Percentiles rank a stretch among this genome's conserved stretches.
Evolutionary conservation across 331 rosid species (phyloP).

Genomic region (Arachis monticola): DNA sequence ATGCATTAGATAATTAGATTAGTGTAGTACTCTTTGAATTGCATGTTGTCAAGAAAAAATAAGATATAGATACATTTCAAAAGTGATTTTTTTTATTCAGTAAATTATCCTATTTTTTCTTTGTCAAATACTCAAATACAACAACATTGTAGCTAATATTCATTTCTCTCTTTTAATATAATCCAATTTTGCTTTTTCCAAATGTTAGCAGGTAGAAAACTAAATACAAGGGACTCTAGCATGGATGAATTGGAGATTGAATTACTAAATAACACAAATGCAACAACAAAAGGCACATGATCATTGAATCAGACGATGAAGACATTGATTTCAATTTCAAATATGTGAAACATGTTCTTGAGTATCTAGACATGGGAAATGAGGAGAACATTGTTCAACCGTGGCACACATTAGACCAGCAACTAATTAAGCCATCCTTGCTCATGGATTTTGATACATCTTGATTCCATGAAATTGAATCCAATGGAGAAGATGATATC

Average conservation of each 20-base stretch:
- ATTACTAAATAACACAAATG: constrained; percentile 19
- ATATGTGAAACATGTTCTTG: constrained; percentile 64
- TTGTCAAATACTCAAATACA: too few species aligned
- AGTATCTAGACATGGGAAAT: constrained; percentile 56
- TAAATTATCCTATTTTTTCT: too few species aligned
- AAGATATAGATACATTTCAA: not conserved
- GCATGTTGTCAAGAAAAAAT: not conserved
- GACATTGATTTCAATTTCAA: constrained; percentile 51
- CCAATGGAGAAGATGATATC: constrained; percentile 34
- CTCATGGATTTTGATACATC: constrained; percentile 53
- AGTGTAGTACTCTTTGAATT: constrained; percentile 5
- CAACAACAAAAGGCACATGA: constrained; percentile 28
- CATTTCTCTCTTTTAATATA: not conserved
- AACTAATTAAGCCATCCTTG: constrained; percentile 44
- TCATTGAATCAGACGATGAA: constrained; percentile 27
- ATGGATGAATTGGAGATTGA: constrained; percentile 41
- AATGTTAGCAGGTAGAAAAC: constrained; percentile 42
- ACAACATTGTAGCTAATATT: too few species aligned
- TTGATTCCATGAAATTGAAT: constrained; percentile 48
- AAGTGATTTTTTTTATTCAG: too few species aligned
- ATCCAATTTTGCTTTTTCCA: constrained; percentile 2
- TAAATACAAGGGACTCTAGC: constrained; percentile 20
- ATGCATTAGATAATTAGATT: not conserved
- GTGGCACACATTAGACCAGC: constrained; percentile 58
- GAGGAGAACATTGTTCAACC: constrained; percentile 41